phyloP scores from a whole-genome alignment of 2,329 filamentous ascomycete genomes.

The Alternaria alternata region DNA sequence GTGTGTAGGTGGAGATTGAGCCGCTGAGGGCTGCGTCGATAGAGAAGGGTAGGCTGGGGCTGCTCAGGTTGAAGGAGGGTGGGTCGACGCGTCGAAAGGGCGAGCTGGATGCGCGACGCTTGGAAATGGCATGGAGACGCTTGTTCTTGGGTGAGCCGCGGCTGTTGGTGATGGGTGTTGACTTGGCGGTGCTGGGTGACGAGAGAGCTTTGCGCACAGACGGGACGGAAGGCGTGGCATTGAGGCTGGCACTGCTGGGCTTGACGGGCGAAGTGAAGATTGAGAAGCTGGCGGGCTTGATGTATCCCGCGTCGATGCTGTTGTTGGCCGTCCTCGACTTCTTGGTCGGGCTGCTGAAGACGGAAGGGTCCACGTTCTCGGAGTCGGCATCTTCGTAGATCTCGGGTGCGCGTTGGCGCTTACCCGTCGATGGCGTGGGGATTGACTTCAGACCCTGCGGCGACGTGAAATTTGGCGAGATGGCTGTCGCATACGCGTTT shows the following conservation, averaged over 20 bases:
- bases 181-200: conserved; percentile 53
- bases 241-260: conserved; percentile 31
- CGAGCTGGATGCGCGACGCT: conserved; percentile 68
- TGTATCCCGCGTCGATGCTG: conserved; percentile 36
- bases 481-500: conserved; percentile 39
- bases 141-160: conserved; percentile 79
- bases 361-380: conserved; percentile 67
- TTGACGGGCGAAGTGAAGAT: conserved; percentile 43
- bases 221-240: conserved; percentile 37
- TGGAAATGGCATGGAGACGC: conserved; percentile 72
- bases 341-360: conserved; percentile 62
- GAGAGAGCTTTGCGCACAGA: conserved; percentile 52
- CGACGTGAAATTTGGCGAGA: conserved; percentile 44
- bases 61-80: conserved; percentile 64
- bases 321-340: conserved; percentile 55
- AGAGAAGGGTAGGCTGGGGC: conserved; percentile 72
- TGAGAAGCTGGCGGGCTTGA: conserved; percentile 54
- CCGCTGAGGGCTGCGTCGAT: conserved; percentile 84
- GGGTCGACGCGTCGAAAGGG: conserved; percentile 76
- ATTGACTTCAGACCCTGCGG: conserved; percentile 39
- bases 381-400: conserved; percentile 59
- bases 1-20: conserved; percentile 70
- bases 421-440: conserved; percentile 47
- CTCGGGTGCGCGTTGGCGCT: conserved; percentile 56
- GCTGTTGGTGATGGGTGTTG: conserved; percentile 60